Percentiles rank a stretch among this genome's conserved stretches.
These are phyloP conservation scores for Fusarium illudens DNA, from an alignment of 2,329 filamentous ascomycete species.

Conservation along the genomic window DNA sequence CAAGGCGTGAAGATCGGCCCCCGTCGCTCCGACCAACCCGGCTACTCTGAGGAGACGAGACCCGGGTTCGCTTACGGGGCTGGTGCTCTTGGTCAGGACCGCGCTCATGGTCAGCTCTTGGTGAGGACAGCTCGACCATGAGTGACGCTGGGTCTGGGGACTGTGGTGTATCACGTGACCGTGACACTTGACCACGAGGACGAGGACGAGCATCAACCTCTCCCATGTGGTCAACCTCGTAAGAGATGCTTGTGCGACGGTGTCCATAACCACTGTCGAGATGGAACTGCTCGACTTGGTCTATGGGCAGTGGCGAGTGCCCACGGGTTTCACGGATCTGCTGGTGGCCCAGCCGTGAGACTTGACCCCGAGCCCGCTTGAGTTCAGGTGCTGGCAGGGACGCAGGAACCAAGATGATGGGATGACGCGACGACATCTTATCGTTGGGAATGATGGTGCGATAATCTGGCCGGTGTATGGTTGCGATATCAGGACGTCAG, in stretches of 20 bases:
- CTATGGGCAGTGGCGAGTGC: not conserved
- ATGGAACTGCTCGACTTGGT: not conserved
- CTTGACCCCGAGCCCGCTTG: not conserved
- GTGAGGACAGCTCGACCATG: not conserved
- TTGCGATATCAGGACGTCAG: not conserved
- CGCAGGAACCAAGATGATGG: not conserved
- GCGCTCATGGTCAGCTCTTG: not conserved
- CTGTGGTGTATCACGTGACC: conserved; percentile 10
- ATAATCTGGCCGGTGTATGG: not conserved
- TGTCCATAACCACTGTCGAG: not conserved
- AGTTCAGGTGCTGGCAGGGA: not conserved
- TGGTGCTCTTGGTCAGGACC: not conserved
- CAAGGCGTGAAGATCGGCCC: not conserved
- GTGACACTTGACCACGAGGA: not conserved
- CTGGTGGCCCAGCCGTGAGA: not conserved
- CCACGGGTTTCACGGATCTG: not conserved
- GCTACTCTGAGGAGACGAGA: not conserved
- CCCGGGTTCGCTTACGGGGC: conserved; percentile 10
- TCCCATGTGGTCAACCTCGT: not conserved
- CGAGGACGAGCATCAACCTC: not conserved
- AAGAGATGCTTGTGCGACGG: not conserved
- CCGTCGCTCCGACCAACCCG: not conserved
- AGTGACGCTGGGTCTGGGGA: not conserved
- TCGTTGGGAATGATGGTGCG: not conserved
- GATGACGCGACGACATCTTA: conserved; percentile 17